A percentile compares a stretch with the other conserved stretches of the same genome.
Conservation (phyloP, 2,329 filamentous ascomycete species). For the Alternaria sp. region DNA sequence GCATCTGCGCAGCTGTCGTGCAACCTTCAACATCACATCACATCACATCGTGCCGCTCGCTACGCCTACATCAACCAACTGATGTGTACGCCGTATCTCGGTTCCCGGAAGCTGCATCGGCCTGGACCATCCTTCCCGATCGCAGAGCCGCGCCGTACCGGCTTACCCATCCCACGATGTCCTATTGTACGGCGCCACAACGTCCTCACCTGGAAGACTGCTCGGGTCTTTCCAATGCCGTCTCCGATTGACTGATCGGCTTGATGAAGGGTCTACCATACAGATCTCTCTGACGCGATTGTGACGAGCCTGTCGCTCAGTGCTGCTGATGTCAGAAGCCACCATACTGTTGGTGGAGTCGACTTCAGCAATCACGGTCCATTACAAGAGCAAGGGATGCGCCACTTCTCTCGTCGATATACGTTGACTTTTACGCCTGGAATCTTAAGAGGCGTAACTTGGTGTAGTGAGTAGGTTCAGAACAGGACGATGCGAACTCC, state of each 20-base stretch:
- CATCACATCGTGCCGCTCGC: background rate
- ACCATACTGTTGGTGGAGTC: background rate
- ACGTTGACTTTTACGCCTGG: background rate
- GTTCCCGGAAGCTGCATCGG: background rate
- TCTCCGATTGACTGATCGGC: background rate
- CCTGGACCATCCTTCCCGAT: background rate
- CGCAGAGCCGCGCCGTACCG: background rate
- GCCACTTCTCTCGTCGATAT: background rate
- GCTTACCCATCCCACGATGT: background rate
- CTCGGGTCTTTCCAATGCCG: background rate
- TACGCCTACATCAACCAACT: background rate
- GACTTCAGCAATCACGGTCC: background rate
- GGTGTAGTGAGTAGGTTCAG: background rate
- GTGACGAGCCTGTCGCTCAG: background rate
- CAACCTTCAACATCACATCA: background rate
- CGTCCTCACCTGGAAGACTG: background rate
- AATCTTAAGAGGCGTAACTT: background rate
- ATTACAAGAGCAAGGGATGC: background rate
- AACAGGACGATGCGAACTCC: background rate
- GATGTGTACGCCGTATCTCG: background rate
- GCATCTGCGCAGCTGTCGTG: background rate
- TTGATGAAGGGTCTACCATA: background rate
- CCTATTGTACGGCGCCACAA: background rate
- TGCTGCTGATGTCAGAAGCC: background rate
- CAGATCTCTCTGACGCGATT: background rate